Percentiles rank a stretch among this genome's conserved stretches.
Conservation (phyloP, 2,329 filamentous ascomycete species). For the Colletotrichum musae region DNA sequence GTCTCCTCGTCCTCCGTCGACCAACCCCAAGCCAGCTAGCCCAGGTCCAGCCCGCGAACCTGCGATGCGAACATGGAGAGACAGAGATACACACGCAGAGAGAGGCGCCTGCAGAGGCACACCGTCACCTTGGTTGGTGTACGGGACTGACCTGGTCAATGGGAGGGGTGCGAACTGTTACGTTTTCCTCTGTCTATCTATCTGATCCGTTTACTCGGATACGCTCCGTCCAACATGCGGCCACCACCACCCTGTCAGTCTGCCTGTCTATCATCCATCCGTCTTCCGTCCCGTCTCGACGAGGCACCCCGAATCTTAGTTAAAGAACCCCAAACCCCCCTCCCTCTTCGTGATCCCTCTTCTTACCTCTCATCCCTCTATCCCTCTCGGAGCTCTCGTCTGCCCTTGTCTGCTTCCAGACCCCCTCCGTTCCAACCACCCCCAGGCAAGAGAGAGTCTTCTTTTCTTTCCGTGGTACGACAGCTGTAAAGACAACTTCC, state of each 20-base stretch:
- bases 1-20: slow-evolving; percentile 6
- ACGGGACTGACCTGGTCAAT: slow-evolving; percentile 14
- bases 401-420: background rate
- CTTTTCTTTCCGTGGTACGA: background rate
- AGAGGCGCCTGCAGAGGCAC: background rate
- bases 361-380: slow-evolving; percentile 28
- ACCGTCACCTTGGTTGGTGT: background rate
- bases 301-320: slow-evolving; percentile 28
- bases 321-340: slow-evolving; percentile 35
- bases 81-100: background rate
- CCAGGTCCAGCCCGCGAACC: slow-evolving; percentile 36
- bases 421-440: background rate
- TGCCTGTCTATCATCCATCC: background rate
- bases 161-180: slow-evolving; percentile 9
- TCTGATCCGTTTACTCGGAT: background rate
- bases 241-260: slow-evolving; percentile 15
- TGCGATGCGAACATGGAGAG: slow-evolving; percentile 19
- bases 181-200: slow-evolving; percentile 4
- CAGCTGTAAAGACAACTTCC: background rate
- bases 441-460: slow-evolving; percentile 13
- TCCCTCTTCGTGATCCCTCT: background rate
- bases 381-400: slow-evolving; percentile 32
- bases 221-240: slow-evolving; percentile 32
- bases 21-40: slow-evolving; percentile 27
- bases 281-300: slow-evolving; percentile 14